phyloP scores from a whole-genome alignment of 2,329 filamentous ascomycete genomes.

The Parastagonospora nodorum region DNA sequence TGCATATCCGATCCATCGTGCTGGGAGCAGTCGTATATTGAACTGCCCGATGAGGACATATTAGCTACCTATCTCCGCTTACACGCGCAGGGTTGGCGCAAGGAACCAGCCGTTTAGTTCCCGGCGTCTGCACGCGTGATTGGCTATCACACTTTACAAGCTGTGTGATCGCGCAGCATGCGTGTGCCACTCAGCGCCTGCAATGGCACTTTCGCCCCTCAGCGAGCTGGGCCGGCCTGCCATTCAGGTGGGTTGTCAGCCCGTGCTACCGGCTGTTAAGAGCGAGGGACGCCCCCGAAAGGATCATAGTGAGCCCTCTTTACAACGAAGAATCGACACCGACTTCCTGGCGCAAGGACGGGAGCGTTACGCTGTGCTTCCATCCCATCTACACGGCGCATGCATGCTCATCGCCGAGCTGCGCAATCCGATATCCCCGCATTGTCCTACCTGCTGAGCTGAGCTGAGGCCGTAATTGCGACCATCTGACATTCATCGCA shows the following conservation, averaged over 20 bases:
- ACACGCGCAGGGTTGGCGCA: conserved; percentile 14
- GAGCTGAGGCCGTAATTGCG: conserved; percentile 7
- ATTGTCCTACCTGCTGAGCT: conserved; percentile 6
- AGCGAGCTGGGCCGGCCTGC: conserved; percentile 13
- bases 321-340: conserved; percentile 10
- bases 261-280: conserved; percentile 29
- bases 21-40: conserved; percentile 14
- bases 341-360: conserved; percentile 11
- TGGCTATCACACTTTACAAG: conserved; percentile 27
- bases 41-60: conserved; percentile 17
- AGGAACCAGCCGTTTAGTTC: conserved; percentile 22
- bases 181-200: conserved; percentile 40
- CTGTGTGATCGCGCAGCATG: conserved; percentile 36
- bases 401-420: conserved; percentile 6
- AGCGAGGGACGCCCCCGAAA: conserved; percentile 24
- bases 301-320: background rate
- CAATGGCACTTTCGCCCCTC: conserved; percentile 31
- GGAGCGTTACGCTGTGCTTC: conserved; percentile 6
- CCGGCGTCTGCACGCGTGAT: conserved; percentile 24
- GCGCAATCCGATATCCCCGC: conserved; percentile 9
- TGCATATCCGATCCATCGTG: conserved; percentile 2
- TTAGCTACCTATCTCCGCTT: conserved; percentile 15
- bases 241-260: conserved; percentile 19
- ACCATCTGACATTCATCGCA: conserved; percentile 2
- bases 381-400: conserved; percentile 3